A percentile compares a stretch with the other conserved stretches of the same genome.
These are phyloP conservation scores for Elymus sibiricus DNA, from an alignment of 176 grass and related monocot genomes.

Conservation along the genomic window DNA sequence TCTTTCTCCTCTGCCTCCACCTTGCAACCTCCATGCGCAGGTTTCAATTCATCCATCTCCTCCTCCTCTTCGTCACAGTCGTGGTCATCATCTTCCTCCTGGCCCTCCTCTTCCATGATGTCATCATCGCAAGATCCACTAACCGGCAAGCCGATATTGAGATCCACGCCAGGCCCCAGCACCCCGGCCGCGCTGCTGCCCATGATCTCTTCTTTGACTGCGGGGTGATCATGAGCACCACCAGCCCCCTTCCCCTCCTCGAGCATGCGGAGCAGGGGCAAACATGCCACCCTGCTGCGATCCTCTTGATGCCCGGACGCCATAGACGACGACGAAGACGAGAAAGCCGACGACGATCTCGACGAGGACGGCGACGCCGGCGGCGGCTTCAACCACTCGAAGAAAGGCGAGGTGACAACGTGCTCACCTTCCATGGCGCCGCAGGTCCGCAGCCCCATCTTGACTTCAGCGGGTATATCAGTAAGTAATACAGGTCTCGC, in stretches of 20 bases:
- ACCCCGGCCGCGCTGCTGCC: background rate
- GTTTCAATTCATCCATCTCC: constrained; percentile 7
- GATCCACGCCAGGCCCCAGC: constrained; percentile 30
- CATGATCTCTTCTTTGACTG: constrained; percentile 33
- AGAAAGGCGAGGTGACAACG: constrained; percentile 21
- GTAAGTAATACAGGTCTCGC: background rate
- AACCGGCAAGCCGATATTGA: constrained; percentile 64
- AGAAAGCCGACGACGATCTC: background rate
- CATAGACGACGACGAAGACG: background rate
- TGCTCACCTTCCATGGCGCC: constrained; percentile 35
- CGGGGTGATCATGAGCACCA: background rate
- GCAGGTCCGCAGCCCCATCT: constrained; percentile 29
- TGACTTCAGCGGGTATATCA: background rate
- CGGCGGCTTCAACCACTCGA: constrained; percentile 56
- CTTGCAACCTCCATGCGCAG: constrained; percentile 8
- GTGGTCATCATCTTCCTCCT: constrained; percentile 28
- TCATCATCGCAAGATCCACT: constrained; percentile 4
- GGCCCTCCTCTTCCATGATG: constrained; percentile 8
- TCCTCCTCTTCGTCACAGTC: constrained; percentile 1
- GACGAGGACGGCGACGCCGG: background rate
- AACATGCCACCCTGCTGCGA: constrained; percentile 20
- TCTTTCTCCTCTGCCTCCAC: constrained; percentile 8
- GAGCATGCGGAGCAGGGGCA: constrained; percentile 76
- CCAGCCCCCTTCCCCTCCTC: constrained; percentile 27
- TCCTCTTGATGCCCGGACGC: background rate